Evolutionary conservation across 139 green algal species (phyloP), one percentile per base, ranked within the genome.

Genomic region (Chlamydomonas sphaeroides): DNA sequence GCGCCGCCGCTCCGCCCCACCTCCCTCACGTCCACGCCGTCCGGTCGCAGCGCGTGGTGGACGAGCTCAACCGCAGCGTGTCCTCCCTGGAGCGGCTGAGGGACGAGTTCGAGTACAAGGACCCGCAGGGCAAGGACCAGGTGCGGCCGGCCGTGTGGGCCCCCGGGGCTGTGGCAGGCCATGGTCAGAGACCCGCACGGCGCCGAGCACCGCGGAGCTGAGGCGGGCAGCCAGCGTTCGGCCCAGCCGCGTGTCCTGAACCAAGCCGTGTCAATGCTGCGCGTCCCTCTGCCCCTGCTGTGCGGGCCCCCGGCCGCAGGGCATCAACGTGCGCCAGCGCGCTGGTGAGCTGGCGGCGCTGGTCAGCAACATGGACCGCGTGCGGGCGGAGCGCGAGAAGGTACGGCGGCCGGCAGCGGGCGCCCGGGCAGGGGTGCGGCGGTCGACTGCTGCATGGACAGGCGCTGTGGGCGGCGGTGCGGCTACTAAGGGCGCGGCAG

Each of bases 301-400:
- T n/a, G n/a, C 56, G 20, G 41, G n/a, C n/a, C n/a, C n/a, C n/a
- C n/a, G n/a, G n/a, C n/a, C 45, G 36, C 84, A 94, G 85, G 94
- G 94, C 51, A 85, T 95, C 68, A 98, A 98, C 82, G 95, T 98
- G 67, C 89, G 95, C 38, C 93, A 98, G 87, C 89, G 95, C 20
- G 95, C 95, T 0, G 92, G 93, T 38, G 92, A 95, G 65, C 80
- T 98, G 18, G 82, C 86, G 32, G 61, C 82, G 23, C 91, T 98
- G 11, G 83, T 98, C 5, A 84, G 70, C 62, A 89, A 94, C 65
- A 61, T 68, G 1, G 85, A 95, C 33, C 83, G 88, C 32, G 68
- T 98, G 4, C 30, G 74, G 83, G 48, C 68, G 67, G 79, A 84
- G 48, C 63, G 77, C 17, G 77, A 84, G 20, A 84, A 75, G 77